These are phyloP conservation scores for Alectoria sarmentosa DNA, from an alignment of 495 filamentous ascomycete species.

Conservation along the genomic window DNA sequence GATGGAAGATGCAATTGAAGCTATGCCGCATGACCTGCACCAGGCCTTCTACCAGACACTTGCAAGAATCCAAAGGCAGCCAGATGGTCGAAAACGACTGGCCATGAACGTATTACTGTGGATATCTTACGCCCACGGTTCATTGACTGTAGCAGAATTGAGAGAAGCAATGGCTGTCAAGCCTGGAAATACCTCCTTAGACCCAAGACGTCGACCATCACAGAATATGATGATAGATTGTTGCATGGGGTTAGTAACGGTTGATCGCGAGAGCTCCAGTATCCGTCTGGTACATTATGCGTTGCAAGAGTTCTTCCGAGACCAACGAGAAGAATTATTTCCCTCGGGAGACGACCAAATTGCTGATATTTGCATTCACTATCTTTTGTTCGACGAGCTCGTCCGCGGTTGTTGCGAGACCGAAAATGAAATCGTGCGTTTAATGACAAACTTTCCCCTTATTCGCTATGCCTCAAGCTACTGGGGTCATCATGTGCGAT, in stretches of 20 bases:
- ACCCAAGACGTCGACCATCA: conserved; percentile 1
- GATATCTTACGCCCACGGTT: conserved; percentile 12
- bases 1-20: conserved; percentile 18
- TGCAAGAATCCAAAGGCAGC: conserved; percentile 12
- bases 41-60: conserved; percentile 16
- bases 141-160: conserved; percentile 14
- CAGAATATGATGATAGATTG: conserved; percentile 8
- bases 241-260: conserved; percentile 9
- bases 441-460: conserved; percentile 9
- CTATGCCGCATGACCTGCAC: conserved; percentile 10
- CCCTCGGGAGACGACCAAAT: conserved; percentile 13
- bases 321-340: conserved; percentile 8
- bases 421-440: not conserved
- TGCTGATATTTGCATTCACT: conserved; percentile 14
- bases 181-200: not conserved
- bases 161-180: conserved; percentile 15
- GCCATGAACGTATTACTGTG: conserved; percentile 10
- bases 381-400: conserved; percentile 13
- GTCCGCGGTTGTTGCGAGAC: not conserved
- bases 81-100: conserved; percentile 11
- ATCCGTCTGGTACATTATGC: conserved; percentile 11
- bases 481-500: conserved; percentile 17
- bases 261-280: conserved; percentile 8
- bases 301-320: conserved; percentile 12
- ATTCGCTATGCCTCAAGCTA: conserved; percentile 15